phyloP scores from a whole-genome alignment of 176 grass and related monocot species.

The Otatea glauca region DNA sequence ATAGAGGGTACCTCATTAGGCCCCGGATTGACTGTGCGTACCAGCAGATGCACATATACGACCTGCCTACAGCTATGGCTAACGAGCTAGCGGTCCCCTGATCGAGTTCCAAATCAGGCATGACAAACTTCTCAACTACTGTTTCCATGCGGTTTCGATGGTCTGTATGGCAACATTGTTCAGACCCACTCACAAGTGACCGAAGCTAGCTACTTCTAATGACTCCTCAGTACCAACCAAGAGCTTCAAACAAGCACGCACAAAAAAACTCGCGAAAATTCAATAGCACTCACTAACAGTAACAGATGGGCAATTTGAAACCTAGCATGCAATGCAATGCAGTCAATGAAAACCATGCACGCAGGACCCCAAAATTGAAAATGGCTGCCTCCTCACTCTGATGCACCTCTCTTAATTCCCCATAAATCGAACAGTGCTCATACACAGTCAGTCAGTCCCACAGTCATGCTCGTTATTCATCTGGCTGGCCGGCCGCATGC shows the following conservation, averaged over 20 bases:
- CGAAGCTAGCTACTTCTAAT: neutral
- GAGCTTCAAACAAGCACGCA: neutral
- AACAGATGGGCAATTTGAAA: neutral
- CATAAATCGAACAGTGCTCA: neutral
- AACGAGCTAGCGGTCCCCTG: neutral
- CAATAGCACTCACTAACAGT: neutral
- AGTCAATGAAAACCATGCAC: neutral
- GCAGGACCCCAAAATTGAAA: neutral
- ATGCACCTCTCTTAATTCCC: neutral
- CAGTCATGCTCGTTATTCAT: neutral
- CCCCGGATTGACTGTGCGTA: neutral
- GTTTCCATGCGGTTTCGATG: conserved; percentile 12
- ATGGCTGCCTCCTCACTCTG: neutral
- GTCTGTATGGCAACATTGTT: neutral
- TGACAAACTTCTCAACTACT: neutral
- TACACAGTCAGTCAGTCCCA: neutral
- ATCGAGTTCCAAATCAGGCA: neutral
- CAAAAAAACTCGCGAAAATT: neutral
- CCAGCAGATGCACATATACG: neutral
- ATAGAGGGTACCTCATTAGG: neutral
- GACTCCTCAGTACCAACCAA: neutral
- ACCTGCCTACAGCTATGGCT: neutral
- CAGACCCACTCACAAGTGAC: neutral
- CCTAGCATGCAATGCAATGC: neutral
- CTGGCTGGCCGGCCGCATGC: neutral